Evolutionary conservation across 495 filamentous ascomycete genomes (phyloP), one percentile per base, ranked within the genome.

Genomic region (Entonaema liquescens): DNA sequence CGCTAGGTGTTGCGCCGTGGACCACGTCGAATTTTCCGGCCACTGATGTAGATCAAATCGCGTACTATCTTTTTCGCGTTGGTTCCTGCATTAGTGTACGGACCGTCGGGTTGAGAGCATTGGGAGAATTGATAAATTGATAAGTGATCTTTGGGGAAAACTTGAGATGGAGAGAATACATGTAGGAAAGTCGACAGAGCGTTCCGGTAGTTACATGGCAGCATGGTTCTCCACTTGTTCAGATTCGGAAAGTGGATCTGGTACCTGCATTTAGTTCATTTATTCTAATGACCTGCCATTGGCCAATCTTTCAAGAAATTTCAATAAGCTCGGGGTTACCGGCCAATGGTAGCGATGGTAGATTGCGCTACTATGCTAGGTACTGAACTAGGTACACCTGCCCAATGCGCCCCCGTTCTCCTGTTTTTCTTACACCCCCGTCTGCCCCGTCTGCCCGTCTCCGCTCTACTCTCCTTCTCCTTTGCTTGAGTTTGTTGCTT

Each of bases 261-360:
- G 62, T 59, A 67, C 62, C 42, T 72, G 69, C 69, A 53, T 57
- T 65, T 56, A 67, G 44, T 55, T 72, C 69, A 72, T 72, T 67
- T 72, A 40, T 50, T 8, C 6, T 21, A 9, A 5, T 12, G 23
- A 7, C n/a, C 5, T 62, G 40, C 33, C 36, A 62, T 67, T 67
- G 58, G 63, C 9, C 33, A 44, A 35, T 40, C 12, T 55, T 61
- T 55, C 25, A 54, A 49, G 36, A 62, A 59, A 59, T 64, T 72
- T 54, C 53, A 67, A 55, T 67, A 67, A 71, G 59, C 59, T 62
- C 61, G 26, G 33, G 42, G 29, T 13, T 58, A 62, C 19, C 25
- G 49, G 26, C 69, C 69, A 72, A 72, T 72, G 21, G 28, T 55
- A 36, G 17, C 15, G 47, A 15, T 11, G 54, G 58, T 50, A 36